Evolutionary conservation across 148 eudicot species (phyloP).

Genomic region (Camellia sinensis): DNA sequence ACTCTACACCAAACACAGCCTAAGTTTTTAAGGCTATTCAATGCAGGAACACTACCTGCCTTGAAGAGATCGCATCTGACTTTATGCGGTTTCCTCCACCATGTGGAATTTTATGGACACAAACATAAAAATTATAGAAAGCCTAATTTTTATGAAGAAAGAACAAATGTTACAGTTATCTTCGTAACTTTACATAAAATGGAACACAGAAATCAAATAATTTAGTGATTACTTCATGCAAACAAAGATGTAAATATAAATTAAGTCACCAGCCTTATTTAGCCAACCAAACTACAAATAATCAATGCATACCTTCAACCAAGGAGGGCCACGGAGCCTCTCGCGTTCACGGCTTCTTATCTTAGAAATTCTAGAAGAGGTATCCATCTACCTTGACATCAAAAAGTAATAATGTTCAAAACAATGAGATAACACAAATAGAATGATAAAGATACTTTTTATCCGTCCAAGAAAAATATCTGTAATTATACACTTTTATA

Average conservation of each 20-base stretch:
- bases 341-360: conserved; percentile 95
- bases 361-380: conserved; percentile 94
- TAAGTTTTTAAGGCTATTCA: background rate
- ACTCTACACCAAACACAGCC: no score
- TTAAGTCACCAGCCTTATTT: background rate
- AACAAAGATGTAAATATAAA: conserved; percentile 1
- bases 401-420: conserved; percentile 18
- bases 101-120: background rate
- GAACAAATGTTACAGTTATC: background rate
- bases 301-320: conserved; percentile 70
- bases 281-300: background rate
- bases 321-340: conserved; percentile 93
- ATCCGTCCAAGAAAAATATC: background rate
- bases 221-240: conserved; percentile 5
- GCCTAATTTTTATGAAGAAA: background rate
- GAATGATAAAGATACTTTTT: background rate
- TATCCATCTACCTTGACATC: conserved; percentile 92
- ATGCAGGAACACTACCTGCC: background rate
- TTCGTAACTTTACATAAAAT: background rate
- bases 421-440: conserved; percentile 8
- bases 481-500: background rate
- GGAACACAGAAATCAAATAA: background rate
- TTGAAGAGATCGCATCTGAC: background rate
- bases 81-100: background rate
- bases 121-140: background rate